Conservation (phyloP, 2,329 filamentous ascomycete genomes). For the Monilinia vaccinii-corymbosi region DNA sequence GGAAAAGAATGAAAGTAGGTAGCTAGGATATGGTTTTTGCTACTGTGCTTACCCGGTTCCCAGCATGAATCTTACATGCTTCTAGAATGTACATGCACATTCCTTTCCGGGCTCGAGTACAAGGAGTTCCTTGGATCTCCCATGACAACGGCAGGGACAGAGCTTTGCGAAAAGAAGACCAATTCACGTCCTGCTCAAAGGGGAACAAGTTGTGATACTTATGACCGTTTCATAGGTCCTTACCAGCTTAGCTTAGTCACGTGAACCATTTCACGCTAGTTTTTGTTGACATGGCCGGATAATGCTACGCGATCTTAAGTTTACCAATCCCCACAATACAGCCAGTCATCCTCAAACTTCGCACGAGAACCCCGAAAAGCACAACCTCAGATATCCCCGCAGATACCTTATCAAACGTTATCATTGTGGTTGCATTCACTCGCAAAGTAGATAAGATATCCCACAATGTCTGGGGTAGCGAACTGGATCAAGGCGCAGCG, state of each 20-base stretch:
- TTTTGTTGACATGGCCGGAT: slow-evolving; percentile 7
- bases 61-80: not conserved
- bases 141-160: not conserved
- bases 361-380: not conserved
- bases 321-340: slow-evolving; percentile 5
- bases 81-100: not conserved
- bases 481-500: slow-evolving; percentile 73
- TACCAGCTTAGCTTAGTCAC: not conserved
- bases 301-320: slow-evolving; percentile 5
- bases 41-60: not conserved
- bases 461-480: slow-evolving; percentile 53
- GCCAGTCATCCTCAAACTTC: not conserved
- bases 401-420: not conserved
- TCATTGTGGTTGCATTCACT: not conserved
- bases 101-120: not conserved
- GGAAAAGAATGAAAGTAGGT: not conserved
- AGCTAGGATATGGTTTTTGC: not conserved
- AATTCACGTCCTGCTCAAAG: not conserved
- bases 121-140: not conserved
- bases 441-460: not conserved
- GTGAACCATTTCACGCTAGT: not conserved
- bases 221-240: not conserved
- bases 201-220: not conserved
- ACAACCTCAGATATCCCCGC: slow-evolving; percentile 3
- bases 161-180: not conserved